A percentile compares a stretch with the other conserved stretches of the same genome.
These are phyloP conservation scores for Graphilbum sp. DNA, from an alignment of 2,329 filamentous ascomycete species.

Conservation along the genomic window DNA sequence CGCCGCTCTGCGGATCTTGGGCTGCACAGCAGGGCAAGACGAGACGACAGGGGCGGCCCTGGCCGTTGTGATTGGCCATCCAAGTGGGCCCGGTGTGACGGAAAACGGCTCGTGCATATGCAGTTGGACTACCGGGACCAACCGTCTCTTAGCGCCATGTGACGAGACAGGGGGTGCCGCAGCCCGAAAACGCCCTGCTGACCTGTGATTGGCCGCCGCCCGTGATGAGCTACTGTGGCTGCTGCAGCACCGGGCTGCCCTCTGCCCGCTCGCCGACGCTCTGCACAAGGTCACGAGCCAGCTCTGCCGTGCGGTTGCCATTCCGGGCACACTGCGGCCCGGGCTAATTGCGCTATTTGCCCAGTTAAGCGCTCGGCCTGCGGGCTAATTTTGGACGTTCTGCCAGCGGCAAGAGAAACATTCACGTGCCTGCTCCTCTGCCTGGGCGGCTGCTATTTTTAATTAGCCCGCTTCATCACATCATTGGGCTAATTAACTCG, in stretches of 20 bases:
- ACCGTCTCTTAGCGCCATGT: conserved; percentile 10
- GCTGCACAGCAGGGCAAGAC: no score
- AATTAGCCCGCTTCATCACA: conserved; percentile 5
- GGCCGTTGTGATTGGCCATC: conserved; percentile 19
- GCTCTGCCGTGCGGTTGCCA: no score
- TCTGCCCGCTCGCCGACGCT: background rate
- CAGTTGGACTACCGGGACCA: conserved; percentile 26
- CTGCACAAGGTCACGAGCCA: background rate
- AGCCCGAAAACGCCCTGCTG: background rate
- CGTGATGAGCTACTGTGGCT: background rate
- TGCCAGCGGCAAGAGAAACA: background rate
- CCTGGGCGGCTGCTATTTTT: conserved; percentile 6
- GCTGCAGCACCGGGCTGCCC: background rate
- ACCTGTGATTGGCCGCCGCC: background rate
- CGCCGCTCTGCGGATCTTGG: no score
- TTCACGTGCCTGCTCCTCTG: background rate
- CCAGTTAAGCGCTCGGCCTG: background rate
- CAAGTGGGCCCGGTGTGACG: conserved; percentile 22
- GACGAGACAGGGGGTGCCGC: conserved; percentile 10
- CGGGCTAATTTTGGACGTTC: conserved; percentile 11
- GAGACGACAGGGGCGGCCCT: no score
- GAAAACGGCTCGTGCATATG: conserved; percentile 26
- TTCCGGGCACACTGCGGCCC: no score
- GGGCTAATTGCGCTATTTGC: background rate
- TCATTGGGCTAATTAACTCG: conserved; percentile 1